Base-by-base conservation (phyloP, 2,329 filamentous ascomycete genomes). In the Nemania abortiva region DNA sequence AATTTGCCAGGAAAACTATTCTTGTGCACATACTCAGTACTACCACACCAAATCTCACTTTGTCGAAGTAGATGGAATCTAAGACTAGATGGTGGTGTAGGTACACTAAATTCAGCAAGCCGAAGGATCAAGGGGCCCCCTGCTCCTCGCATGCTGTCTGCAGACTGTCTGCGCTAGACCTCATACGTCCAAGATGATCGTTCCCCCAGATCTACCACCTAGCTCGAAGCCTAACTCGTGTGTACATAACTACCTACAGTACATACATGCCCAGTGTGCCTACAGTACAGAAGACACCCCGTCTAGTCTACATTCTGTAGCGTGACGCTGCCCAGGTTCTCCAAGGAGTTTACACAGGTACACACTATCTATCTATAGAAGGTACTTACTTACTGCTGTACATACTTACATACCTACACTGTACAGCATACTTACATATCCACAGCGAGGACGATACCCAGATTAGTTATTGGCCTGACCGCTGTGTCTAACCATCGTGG, bases 151-250 rank as follows among this genome's bases (percentile, higher is more conserved):
- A 49, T 64, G 27, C 52, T 24, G 34, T 15, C 29, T 56, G 34
- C 18, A 49, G 60, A 22, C 52, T 24, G 34, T 15, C 29, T 56
- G 34, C 18, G 9, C 52, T 65, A 65, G 47, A 27, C 34, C 54
- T 50, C 34, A 37, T 57, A 27, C 20, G 50, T 53, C 24, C 61
- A 53, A 68, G 45, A 57, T 61, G 66, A 69, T 69, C 62, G 62
- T 54, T 52, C 50, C 65, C 61, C 66, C 61, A 65, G 66, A 68
- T 68, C 66, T 65, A 45, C 56, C 37, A 45, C 56, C 37, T 56
- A 64, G 10, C 31, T 29, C 34, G 5, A 27, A 31, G 31, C 29
- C 39, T 13, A 42, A 42, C 39, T 45, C 13, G 39, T 45, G 18
- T n/a, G 13, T 45, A 42, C 6, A 13, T 15, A 42, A 18, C 3